Evolutionary conservation across 495 filamentous ascomycete species (phyloP).

Genomic region (Viridothelium virens): DNA sequence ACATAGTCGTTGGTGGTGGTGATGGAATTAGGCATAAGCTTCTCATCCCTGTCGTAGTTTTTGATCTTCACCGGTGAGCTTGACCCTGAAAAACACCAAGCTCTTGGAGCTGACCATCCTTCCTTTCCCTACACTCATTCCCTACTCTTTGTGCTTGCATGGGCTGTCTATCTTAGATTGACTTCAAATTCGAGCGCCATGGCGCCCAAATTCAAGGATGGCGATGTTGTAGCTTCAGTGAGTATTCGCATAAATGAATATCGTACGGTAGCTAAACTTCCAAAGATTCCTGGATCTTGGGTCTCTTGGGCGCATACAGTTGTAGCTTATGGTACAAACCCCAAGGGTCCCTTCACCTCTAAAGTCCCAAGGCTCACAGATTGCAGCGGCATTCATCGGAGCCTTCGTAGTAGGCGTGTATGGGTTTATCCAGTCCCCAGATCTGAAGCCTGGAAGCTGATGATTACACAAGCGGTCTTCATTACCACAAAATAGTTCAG

Average conservation of each 20-base stretch:
- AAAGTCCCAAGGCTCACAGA: background rate
- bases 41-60: conserved; percentile 3
- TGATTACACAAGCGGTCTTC: conserved; percentile 46
- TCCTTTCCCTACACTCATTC: conserved; percentile 38
- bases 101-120: background rate
- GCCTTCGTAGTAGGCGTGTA: conserved; percentile 75
- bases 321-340: conserved; percentile 59
- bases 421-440: background rate
- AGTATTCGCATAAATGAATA: conserved; percentile 27
- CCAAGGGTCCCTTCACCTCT: background rate
- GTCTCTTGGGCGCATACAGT: conserved; percentile 80
- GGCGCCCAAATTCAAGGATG: conserved; percentile 83
- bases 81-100: background rate
- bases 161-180: conserved; percentile 12
- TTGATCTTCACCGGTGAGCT: background rate
- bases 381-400: conserved; percentile 74
- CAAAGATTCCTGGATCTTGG: conserved; percentile 80
- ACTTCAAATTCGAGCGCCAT: conserved; percentile 40
- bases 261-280: background rate
- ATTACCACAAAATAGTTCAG: conserved; percentile 94
- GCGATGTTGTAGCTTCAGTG: conserved; percentile 70
- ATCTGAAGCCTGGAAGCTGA: conserved; percentile 12
- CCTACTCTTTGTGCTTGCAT: conserved; percentile 24
- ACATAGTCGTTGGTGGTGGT: background rate
- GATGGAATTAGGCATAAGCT: background rate